Base-by-base conservation (phyloP, 2,329 filamentous ascomycete genomes). In the Pseudocercospora musae region DNA sequence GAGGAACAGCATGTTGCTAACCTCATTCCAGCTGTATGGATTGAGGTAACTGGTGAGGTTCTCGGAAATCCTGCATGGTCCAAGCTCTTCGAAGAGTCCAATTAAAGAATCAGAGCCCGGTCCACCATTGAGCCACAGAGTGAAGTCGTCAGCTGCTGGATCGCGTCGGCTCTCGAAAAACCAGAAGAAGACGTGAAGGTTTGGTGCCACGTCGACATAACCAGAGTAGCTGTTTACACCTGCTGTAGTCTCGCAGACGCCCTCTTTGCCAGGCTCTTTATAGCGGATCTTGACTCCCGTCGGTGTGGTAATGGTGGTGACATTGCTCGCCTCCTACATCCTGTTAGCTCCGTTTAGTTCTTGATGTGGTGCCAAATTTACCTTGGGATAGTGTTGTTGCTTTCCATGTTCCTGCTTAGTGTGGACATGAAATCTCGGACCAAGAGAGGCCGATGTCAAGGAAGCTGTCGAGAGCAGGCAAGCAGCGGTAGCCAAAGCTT, bases 1-100 rank as follows among this genome's bases (percentile, higher is more conserved):
- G 57, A 90, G 81, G 72, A 86, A 90, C 8, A 90, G 80, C 74
- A 80, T 77, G 60, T 80, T 80, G 48, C 77, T 76, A 29, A 87
- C 79, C 60, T 84, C 84, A 66, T 88, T 88, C 84, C 85, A 89
- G 0, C 83, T 84, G 78, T 81, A 86, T 2, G 84, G 81, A 68
- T 87, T 88, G 9, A 79, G 60, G 0, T 77, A 79, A 0, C 75
- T 76, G 64, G 84, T 85, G 0, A 81, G 82, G 64, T 86, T 82
- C 3, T 73, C 65, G 50, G 82, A 80, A 31, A 87, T 77, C n/a
- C 69, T 73, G 69, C 85, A 88, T 1, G 85, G 84, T 1, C 81
- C 81, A 62, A 82, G 81, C 68, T 83, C 83, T 60, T 73, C 74
- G 60, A 80, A 72, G n/a, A 80, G 69, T 11, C 81, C 81, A 52